Base-by-base conservation (phyloP, 768 basidiomycete genomes). In the Pisolithus orientalis region DNA sequence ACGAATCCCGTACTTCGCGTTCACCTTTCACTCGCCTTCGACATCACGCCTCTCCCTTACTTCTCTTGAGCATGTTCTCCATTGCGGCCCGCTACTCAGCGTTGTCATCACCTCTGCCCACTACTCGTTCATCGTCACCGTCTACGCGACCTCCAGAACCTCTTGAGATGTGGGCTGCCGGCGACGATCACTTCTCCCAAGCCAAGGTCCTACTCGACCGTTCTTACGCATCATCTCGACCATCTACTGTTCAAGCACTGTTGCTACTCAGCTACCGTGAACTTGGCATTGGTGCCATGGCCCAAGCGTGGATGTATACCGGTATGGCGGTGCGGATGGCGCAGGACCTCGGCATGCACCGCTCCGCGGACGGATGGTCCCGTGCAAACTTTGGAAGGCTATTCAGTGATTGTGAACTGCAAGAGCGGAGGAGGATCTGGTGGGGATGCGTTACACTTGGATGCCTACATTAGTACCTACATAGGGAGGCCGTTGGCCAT, bases 241-340 rank as follows among this genome's bases (percentile, higher is more conserved):
- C 87, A 5, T 80, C 82, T 10, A 92, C 87, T 0, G 84, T 84
- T 44, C 90, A 92, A 62, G 83, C 90, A 5, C 69, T 94, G 17
- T 74, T 94, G 9, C 75, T 94, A 9, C 77, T 93, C 70, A 86
- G 85, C 6, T 93, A 87, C 62, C 77, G 91, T 7, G 90, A 94
- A 67, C 79, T 91, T 39, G 92, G 92, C 3, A 87, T 92, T 53
- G 92, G 89, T 43, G 82, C 88, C 16, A 94, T 93, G 90, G 85
- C 86, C 7, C 82, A 86, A 66, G 85, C 88, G 31, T 94, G 91
- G 92, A 78, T 83, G 9, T 90, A 86, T 62, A 79, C 84, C 17
- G 90, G 91, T 10, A 88, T 90, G 85, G 90, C 87, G 0, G 84
- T 94, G 37, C 79, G 92, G n/a, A 92, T 94, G 90, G 90, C 90